Conservation (phyloP, 1,284 basidiomycete species). For the Sanghuangporus baumii region DNA sequence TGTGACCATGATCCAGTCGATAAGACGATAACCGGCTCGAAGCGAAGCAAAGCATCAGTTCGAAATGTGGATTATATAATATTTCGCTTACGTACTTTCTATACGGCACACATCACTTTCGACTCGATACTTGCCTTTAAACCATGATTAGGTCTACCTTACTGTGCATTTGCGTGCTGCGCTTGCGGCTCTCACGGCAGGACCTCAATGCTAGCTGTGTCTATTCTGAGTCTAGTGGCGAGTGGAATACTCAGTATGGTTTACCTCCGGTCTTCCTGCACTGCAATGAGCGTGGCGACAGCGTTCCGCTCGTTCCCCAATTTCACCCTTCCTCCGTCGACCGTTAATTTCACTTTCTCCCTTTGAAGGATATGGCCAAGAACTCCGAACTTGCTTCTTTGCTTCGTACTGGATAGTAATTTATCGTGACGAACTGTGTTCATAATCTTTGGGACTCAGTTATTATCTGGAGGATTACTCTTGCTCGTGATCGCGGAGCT, state of each 20-base stretch:
- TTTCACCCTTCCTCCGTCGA: background rate
- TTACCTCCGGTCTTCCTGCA: background rate
- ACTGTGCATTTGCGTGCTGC: background rate
- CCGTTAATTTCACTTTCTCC: background rate
- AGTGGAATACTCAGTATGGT: background rate
- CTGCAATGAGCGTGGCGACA: conserved; percentile 5
- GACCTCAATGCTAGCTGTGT: background rate
- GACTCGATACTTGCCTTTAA: background rate
- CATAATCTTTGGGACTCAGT: background rate
- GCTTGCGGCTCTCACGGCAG: background rate
- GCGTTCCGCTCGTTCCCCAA: conserved; percentile 1
- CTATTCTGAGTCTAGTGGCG: background rate
- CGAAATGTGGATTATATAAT: too few relatives aligned
- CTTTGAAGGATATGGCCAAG: background rate
- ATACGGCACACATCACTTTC: background rate
- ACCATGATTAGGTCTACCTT: background rate
- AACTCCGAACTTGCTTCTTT: background rate
- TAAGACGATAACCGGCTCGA: too few relatives aligned
- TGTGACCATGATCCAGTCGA: too few relatives aligned
- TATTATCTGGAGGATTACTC: background rate
- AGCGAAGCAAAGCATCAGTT: too few relatives aligned
- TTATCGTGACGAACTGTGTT: background rate
- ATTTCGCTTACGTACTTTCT: background rate
- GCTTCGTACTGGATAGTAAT: background rate
- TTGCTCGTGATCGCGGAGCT: background rate